Conservation (phyloP, 2,329 filamentous ascomycete species). For the Diplodia intermedia region DNA sequence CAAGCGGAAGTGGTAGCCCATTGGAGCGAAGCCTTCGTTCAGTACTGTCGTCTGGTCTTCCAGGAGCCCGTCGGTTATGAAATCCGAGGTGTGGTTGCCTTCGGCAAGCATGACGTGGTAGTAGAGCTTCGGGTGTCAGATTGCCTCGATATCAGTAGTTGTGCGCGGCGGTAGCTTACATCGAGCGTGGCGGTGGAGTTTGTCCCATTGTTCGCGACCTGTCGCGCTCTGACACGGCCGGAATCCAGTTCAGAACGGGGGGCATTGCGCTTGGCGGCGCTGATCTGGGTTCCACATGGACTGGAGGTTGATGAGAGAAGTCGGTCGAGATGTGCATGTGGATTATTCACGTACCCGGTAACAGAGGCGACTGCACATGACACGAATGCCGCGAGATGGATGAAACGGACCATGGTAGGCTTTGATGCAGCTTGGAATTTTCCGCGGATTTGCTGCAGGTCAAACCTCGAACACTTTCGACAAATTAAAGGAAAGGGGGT, state of each 20-base stretch:
- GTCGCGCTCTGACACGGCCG: not conserved
- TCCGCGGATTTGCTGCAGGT: not conserved
- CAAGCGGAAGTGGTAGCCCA: conserved; percentile 56
- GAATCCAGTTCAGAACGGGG: too few relatives aligned
- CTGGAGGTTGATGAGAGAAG: not conserved
- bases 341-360: not conserved
- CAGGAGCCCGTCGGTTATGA: conserved; percentile 34
- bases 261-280: not conserved
- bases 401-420: conserved; percentile 4
- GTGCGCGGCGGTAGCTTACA: not conserved
- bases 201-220: not conserved
- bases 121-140: not conserved
- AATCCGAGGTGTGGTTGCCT: not conserved
- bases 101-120: conserved; percentile 12
- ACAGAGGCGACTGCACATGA: not conserved
- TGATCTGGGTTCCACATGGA: not conserved
- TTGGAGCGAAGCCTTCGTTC: conserved; percentile 54
- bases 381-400: not conserved
- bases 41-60: conserved; percentile 54
- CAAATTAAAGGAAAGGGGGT: not conserved
- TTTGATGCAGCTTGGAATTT: not conserved
- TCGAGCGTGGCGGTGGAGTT: conserved; percentile 1
- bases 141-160: too few relatives aligned
- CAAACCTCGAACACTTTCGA: not conserved
- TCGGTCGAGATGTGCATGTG: not conserved